Conservation (phyloP, 108 stramenopile species). For the Epipyxis sp. region DNA sequence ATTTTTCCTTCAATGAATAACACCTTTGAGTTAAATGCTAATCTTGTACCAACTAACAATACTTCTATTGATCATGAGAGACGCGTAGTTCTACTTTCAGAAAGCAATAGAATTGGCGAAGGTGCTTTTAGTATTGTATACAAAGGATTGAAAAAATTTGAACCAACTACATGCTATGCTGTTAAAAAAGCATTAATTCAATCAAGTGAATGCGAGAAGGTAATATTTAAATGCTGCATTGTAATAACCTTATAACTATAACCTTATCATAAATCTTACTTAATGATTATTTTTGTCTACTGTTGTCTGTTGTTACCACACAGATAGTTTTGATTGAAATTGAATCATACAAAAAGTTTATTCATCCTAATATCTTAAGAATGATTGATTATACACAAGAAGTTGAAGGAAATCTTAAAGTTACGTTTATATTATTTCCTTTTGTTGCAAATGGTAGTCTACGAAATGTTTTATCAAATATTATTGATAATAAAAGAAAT, state of each 20-base stretch:
- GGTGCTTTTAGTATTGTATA: conserved; percentile 7
- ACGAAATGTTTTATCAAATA: background rate
- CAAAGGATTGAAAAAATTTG: background rate
- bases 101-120: conserved; percentile 12
- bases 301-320: too few species aligned
- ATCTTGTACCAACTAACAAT: too few species aligned
- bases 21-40: too few species aligned
- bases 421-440: conserved; percentile 5
- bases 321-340: background rate
- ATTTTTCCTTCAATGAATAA: too few species aligned
- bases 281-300: too few species aligned
- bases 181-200: background rate
- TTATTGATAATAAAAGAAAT: background rate
- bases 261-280: too few species aligned
- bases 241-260: too few species aligned
- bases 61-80: too few species aligned
- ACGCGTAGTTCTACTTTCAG: too few species aligned
- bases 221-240: too few species aligned
- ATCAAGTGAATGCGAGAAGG: background rate
- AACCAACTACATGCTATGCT: background rate
- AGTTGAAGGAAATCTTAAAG: background rate
- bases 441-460: background rate
- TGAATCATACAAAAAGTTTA: background rate
- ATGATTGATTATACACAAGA: background rate
- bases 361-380: background rate